Base-by-base conservation (phyloP, 2,329 filamentous ascomycete species). In the Diaporthe eres region DNA sequence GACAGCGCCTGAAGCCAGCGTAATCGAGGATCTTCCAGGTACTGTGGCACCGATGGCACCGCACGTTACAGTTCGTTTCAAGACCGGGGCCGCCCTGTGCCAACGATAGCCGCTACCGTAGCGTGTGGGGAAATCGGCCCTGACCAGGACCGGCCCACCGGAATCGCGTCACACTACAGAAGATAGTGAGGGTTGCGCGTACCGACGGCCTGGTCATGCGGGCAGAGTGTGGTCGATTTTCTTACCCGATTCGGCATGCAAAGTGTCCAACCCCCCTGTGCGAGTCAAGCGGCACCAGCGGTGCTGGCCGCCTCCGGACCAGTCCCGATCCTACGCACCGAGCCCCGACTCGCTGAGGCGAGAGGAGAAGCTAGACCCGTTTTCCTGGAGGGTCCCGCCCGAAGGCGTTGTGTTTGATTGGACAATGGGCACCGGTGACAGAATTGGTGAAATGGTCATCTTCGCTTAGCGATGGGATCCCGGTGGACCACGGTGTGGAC, bases 261-360 rank as follows among this genome's bases (percentile, higher is more conserved):
- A 49, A 51, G 12, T 37, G 61, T 49, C 61, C 60, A 53, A 25
- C 25, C 39, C 60, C 4, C 28, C 10, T 17, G 44, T 51, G 63
- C 63, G 63, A 67, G 63, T 67, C 63, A 67, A 67, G 60, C 15
- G 60, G 60, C 60, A 39, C 60, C 60, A 63, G 60, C 60, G 61
- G 61, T 34, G 28, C 42, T 25, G 58, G 42, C 61, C 42, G 17
- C 15, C 61, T 67, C 61, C 61, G 61, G 61, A 49, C 44, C 61
- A 19, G 28, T 49, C 28, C 61, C 61, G 61, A 67, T 31, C 42
- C 61, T 3, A 49, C 61, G 13, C 5, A 49, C 42, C 61, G 44
- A 67, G 42, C 17, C 25, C 61, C 42, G 61, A 49, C 61, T 49
- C 42, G 15, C 17, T 34, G 25, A 19, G 39, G 42, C 42, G 25